Conservation (phyloP, 1,139 yeast genomes). For the Taiozyma sp. region DNA sequence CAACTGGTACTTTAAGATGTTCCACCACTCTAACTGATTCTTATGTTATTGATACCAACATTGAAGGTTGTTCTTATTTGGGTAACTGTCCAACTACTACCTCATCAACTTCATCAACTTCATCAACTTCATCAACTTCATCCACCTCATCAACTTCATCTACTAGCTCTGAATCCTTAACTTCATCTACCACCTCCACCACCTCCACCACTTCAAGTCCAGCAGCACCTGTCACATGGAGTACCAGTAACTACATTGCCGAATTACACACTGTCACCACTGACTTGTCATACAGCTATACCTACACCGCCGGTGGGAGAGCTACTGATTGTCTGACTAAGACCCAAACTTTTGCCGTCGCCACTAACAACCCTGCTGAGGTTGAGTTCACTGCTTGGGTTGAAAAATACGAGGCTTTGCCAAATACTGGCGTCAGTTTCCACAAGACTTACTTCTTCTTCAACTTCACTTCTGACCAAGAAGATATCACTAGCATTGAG, state of each 20-base stretch:
- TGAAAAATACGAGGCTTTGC: neutral
- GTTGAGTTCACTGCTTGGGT: conserved; percentile 11
- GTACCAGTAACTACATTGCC: conserved; percentile 4
- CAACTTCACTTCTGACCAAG: conserved; percentile 16
- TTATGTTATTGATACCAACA: conserved; percentile 15
- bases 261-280: conserved; percentile 13
- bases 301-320: conserved; percentile 8
- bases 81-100: conserved; percentile 12
- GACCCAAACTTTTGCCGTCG: neutral
- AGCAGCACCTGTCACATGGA: neutral
- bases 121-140: neutral
- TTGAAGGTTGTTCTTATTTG: conserved; percentile 13
- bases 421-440: neutral
- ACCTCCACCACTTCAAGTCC: conserved; percentile 2
- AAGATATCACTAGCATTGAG: conserved; percentile 14
- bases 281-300: conserved; percentile 8
- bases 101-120: neutral
- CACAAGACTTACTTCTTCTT: conserved; percentile 8
- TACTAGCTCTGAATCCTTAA: neutral
- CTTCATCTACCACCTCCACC: neutral
- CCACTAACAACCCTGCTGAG: conserved; percentile 6
- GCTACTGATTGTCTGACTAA: conserved; percentile 13
- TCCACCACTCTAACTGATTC: conserved; percentile 20
- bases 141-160: neutral
- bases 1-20: conserved; percentile 24